Percentiles rank a stretch among this genome's conserved stretches.
phyloP scores from a whole-genome alignment of 2,329 filamentous ascomycete genomes.

The Cercospora sojina region DNA sequence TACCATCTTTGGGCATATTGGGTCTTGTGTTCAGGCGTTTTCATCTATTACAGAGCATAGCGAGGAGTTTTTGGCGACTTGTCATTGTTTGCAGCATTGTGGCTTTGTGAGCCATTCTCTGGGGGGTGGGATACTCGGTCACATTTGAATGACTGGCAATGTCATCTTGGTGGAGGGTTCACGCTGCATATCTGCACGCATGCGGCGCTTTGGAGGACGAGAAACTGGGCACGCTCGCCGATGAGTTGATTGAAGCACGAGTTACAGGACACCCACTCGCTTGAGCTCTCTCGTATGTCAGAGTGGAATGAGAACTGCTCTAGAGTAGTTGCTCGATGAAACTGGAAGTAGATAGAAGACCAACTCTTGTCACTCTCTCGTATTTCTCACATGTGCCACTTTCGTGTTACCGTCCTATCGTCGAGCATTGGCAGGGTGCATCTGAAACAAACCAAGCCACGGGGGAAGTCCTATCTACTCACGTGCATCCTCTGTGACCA shows the following conservation, averaged over 20 bases:
- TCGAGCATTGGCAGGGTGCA: not conserved
- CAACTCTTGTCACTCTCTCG: constrained; percentile 32
- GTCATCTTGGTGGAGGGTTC: constrained; percentile 5
- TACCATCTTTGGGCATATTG: constrained; percentile 20
- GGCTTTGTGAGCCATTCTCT: constrained; percentile 4
- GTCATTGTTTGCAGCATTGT: constrained; percentile 3
- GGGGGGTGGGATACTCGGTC: not conserved
- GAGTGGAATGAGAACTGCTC: not conserved
- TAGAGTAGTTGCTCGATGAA: not conserved
- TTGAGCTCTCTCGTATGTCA: constrained; percentile 7
- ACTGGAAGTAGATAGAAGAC: constrained; percentile 29
- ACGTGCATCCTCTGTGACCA: too few relatives aligned
- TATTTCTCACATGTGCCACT: not conserved
- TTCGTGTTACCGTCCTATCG: not conserved
- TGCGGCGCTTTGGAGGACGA: constrained; percentile 2
- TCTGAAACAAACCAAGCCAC: not conserved
- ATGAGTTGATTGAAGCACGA: constrained; percentile 4
- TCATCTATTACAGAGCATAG: constrained; percentile 16
- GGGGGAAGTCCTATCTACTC: too few relatives aligned
- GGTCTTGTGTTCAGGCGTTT: constrained; percentile 6
- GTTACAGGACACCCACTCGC: not conserved
- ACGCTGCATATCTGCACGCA: not conserved
- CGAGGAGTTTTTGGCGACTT: constrained; percentile 18
- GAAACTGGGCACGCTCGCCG: not conserved
- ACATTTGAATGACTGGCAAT: not conserved